A percentile compares a stretch with the other conserved stretches of the same genome.
Conservation (phyloP, 352 stramenopile genomes). For the Aphanomyces astaci region DNA sequence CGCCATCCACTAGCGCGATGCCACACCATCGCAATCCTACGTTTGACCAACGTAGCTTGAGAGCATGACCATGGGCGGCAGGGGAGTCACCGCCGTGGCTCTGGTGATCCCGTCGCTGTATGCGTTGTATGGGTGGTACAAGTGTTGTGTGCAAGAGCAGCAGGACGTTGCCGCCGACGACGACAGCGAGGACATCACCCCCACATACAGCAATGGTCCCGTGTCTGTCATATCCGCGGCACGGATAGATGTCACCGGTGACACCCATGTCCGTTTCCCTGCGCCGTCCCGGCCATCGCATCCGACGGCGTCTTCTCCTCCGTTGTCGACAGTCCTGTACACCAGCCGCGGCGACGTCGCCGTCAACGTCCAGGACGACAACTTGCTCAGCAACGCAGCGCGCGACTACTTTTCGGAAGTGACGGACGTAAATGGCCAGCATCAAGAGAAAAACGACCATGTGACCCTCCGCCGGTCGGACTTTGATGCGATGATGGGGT, state of each 20-base stretch:
- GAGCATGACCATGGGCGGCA: neutral
- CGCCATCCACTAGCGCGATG: neutral
- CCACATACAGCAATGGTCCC: neutral
- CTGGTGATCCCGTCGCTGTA: conserved; percentile 3
- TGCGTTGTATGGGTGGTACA: neutral
- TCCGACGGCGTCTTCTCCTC: neutral
- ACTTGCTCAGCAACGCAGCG: neutral
- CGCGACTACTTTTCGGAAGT: neutral
- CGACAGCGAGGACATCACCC: neutral
- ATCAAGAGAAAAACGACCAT: neutral
- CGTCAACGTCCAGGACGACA: neutral
- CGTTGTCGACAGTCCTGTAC: neutral
- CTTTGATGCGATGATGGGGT: conserved; percentile 7
- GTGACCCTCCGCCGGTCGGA: neutral
- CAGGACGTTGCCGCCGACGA: neutral
- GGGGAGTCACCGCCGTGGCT: neutral
- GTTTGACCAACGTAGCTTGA: neutral
- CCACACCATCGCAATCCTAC: neutral
- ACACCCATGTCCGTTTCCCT: neutral
- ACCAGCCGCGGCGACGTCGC: conserved; percentile 1
- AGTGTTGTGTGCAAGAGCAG: neutral
- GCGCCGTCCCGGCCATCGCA: neutral
- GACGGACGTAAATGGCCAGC: neutral
- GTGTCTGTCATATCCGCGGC: neutral
- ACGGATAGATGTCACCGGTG: neutral